Evolutionary conservation across 2,329 filamentous ascomycete species (phyloP).

Genomic region (Aspergillus sp.): DNA sequence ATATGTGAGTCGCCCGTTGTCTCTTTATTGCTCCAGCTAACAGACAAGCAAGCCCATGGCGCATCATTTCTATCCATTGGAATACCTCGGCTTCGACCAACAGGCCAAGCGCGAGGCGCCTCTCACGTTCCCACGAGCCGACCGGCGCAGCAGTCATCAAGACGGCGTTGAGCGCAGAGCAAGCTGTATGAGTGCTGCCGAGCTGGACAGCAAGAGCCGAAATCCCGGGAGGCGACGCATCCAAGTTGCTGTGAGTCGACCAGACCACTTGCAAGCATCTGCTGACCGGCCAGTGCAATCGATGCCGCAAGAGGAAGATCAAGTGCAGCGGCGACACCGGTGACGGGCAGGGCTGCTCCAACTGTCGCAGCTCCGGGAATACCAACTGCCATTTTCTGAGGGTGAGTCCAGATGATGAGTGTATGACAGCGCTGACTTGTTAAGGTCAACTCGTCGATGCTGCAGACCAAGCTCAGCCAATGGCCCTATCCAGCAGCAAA

Average conservation of each 20-base stretch:
- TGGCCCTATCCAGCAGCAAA: constrained; percentile 21
- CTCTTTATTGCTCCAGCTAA: no score
- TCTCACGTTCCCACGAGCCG: constrained; percentile 16
- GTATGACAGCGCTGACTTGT: neutral
- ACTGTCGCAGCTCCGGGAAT: constrained; percentile 65
- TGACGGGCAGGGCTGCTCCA: constrained; percentile 66
- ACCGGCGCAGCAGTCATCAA: constrained; percentile 16
- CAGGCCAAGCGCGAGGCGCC: constrained; percentile 13
- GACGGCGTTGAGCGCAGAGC: constrained; percentile 13
- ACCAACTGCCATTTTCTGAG: constrained; percentile 66
- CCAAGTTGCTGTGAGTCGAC: constrained; percentile 39
- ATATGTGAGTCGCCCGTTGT: constrained; percentile 11
- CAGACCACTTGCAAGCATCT: neutral
- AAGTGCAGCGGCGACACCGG: constrained; percentile 80
- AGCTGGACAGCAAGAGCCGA: constrained; percentile 29
- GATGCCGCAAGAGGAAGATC: constrained; percentile 90
- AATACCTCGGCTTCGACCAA: constrained; percentile 15
- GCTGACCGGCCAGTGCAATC: constrained; percentile 55
- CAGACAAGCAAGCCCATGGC: no score
- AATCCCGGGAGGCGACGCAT: constrained; percentile 42
- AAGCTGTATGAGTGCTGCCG: constrained; percentile 14
- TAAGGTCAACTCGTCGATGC: constrained; percentile 26
- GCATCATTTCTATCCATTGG: constrained; percentile 14
- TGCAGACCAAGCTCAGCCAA: constrained; percentile 15
- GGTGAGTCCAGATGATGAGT: constrained; percentile 38